Evolutionary conservation across 1,284 basidiomycete species (phyloP), one percentile per base, ranked within the genome.

Genomic region (Ustilago tritici): DNA sequence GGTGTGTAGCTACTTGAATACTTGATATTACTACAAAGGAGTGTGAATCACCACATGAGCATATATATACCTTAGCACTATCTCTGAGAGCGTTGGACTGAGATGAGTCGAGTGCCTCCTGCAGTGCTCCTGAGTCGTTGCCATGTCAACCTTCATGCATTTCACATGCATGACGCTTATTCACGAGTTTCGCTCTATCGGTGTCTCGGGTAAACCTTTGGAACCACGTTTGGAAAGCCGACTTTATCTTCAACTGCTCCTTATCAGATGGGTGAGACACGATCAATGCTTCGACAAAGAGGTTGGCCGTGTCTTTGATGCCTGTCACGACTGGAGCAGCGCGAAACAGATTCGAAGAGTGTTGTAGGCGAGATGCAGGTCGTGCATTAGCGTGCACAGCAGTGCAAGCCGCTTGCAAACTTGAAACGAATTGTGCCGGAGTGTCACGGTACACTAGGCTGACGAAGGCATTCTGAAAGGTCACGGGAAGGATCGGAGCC

Each of bases 351-450:
- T 5, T 38, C 41, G 54, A 28, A 40, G 19, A 8, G 41, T 11
- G 32, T 12, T 31, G 28, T 11, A 34, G 19, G 40, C 56, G 40
- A 57, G 56, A 40, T 52, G 47, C 58, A 52, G 7, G 19, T 14
- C 15, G 35, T 60, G 58, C 58, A 60, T 60, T 60, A 60, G 58
- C 23, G 34, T 60, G 23, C 34, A 12, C 32, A 34, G 8, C 46
- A 10, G 9, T 23, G 17, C 14, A 28, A 50, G 28, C 38, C 23
- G 19, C 14, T 23, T 59, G 34, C 57, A 59, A 50, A 47, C 46
- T 50, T 34, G 32, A 31, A 28, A 31, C n/a, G 28, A 23, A 15
- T 50, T 31, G 46, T n/a, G 35, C 32, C 43, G 57, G 46, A 50
- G 8, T 36, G 34, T 6, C 46, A 49, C 28, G 19, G 19, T 9